These are phyloP conservation scores for Sporothrix dimorphospora DNA, from an alignment of 2,329 filamentous ascomycete genomes.

Conservation along the genomic window DNA sequence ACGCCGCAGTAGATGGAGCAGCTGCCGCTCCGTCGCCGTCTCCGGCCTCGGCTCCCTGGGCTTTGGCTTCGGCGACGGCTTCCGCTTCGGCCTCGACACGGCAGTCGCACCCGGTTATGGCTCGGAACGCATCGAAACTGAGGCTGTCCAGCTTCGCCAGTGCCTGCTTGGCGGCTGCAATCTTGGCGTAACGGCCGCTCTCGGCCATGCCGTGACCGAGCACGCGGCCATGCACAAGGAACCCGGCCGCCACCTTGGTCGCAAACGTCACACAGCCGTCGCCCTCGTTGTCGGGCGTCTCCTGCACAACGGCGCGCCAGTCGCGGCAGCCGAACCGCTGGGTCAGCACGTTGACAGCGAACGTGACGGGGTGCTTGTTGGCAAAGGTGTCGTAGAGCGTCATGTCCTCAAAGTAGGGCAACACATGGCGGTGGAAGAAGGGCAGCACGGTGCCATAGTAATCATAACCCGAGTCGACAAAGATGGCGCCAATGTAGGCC, in stretches of 20 bases:
- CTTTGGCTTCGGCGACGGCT: slow-evolving; percentile 19
- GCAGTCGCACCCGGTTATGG: slow-evolving; percentile 67
- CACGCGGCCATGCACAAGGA: slow-evolving; percentile 75
- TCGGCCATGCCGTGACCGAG: slow-evolving; percentile 63
- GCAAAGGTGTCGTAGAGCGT: slow-evolving; percentile 83
- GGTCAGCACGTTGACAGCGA: slow-evolving; percentile 66
- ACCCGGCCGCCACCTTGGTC: slow-evolving; percentile 64
- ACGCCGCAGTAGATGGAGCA: not conserved
- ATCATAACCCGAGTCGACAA: slow-evolving; percentile 84
- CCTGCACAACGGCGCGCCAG: slow-evolving; percentile 59
- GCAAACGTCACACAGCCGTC: slow-evolving; percentile 34
- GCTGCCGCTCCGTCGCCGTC: not conserved
- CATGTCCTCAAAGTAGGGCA: slow-evolving; percentile 84
- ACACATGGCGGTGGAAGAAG: slow-evolving; percentile 78
- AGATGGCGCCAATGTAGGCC: slow-evolving; percentile 85
- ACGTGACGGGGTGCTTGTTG: slow-evolving; percentile 81
- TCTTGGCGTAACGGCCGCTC: slow-evolving; percentile 74
- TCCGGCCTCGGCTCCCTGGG: not conserved
- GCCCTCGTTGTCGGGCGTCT: slow-evolving; percentile 49
- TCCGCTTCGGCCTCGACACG: slow-evolving; percentile 25
- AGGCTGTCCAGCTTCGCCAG: slow-evolving; percentile 52
- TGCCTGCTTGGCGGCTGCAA: slow-evolving; percentile 64
- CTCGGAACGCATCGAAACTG: slow-evolving; percentile 60
- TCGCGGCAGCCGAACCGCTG: slow-evolving; percentile 66
- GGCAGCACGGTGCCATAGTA: slow-evolving; percentile 72